phyloP scores from a whole-genome alignment of 2,329 filamentous ascomycete genomes.

The Huntiella decipiens region DNA sequence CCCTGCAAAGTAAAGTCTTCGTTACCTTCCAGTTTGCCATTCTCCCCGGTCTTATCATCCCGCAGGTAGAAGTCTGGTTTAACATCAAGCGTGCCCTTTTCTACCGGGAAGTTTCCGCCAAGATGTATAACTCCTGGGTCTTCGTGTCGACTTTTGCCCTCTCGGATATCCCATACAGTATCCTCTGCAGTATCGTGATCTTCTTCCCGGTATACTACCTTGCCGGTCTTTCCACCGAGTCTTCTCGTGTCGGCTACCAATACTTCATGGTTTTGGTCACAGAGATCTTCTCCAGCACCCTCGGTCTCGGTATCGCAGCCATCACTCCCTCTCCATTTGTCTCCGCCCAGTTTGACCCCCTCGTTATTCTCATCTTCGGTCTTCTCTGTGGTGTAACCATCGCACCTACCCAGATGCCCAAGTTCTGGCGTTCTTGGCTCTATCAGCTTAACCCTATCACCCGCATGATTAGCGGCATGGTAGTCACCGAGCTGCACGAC shows the following conservation, averaged over 20 bases:
- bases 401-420: conserved; percentile 56
- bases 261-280: conserved; percentile 73
- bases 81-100: conserved; percentile 63
- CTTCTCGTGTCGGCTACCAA: conserved; percentile 59
- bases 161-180: conserved; percentile 67
- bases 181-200: conserved; percentile 63
- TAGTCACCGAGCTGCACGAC: conserved; percentile 56
- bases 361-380: conserved; percentile 63
- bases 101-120: conserved; percentile 69
- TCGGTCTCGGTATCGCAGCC: conserved; percentile 59
- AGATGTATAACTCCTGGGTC: conserved; percentile 67
- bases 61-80: conserved; percentile 65
- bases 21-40: conserved; percentile 82
- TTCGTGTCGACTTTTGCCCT: conserved; percentile 64
- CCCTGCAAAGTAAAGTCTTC: conserved; percentile 72
- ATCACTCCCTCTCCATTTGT: conserved; percentile 65
- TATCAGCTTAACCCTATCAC: conserved; percentile 74
- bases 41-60: conserved; percentile 63
- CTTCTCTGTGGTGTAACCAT: conserved; percentile 81
- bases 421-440: conserved; percentile 62
- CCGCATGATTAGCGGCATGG: conserved; percentile 60
- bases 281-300: conserved; percentile 65
- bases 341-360: conserved; percentile 61
- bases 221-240: conserved; percentile 46
- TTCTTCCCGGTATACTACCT: conserved; percentile 75